phyloP scores from a whole-genome alignment of 768 basidiomycete species.

The Lactarius vividus region DNA sequence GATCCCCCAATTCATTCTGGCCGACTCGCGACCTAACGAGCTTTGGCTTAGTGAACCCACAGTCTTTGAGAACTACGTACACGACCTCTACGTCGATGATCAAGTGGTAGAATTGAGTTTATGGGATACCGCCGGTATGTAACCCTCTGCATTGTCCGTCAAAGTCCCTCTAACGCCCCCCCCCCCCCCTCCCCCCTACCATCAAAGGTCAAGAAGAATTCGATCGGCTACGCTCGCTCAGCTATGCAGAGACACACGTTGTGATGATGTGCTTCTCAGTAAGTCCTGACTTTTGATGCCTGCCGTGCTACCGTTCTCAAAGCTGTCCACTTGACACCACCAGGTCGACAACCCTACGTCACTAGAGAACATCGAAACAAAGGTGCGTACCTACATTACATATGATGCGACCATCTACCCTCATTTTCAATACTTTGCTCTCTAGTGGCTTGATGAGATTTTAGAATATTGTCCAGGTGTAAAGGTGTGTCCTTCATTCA shows the following conservation, averaged over 20 bases:
- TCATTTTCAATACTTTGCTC: slow-evolving; percentile 6
- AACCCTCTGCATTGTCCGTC: not conserved
- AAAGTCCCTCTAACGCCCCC: slow-evolving; percentile 12
- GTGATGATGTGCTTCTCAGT: slow-evolving; percentile 97
- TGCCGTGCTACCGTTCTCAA: slow-evolving; percentile 21
- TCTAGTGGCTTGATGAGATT: slow-evolving; percentile 91
- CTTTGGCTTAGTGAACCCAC: slow-evolving; percentile 68
- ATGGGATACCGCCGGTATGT: slow-evolving; percentile 95
- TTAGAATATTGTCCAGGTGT: slow-evolving; percentile 93
- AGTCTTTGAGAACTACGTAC: slow-evolving; percentile 97
- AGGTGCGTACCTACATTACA: slow-evolving; percentile 44
- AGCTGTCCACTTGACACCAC: not conserved
- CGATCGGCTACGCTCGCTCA: slow-evolving; percentile 88
- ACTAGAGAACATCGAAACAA: slow-evolving; percentile 92
- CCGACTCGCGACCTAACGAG: not conserved
- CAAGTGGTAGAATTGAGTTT: slow-evolving; percentile 86
- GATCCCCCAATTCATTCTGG: slow-evolving; percentile 32
- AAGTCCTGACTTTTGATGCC: slow-evolving; percentile 30
- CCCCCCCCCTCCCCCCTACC: slow-evolving; percentile 29
- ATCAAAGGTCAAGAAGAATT: slow-evolving; percentile 91
- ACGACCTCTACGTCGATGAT: slow-evolving; percentile 84
- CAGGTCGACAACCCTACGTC: slow-evolving; percentile 95
- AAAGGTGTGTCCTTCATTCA: slow-evolving; percentile 54
- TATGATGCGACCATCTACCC: slow-evolving; percentile 8
- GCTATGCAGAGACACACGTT: slow-evolving; percentile 95